Conservation (phyloP, 371 early-diverging fungal genomes). For the Haplosporangium sp. region DNA sequence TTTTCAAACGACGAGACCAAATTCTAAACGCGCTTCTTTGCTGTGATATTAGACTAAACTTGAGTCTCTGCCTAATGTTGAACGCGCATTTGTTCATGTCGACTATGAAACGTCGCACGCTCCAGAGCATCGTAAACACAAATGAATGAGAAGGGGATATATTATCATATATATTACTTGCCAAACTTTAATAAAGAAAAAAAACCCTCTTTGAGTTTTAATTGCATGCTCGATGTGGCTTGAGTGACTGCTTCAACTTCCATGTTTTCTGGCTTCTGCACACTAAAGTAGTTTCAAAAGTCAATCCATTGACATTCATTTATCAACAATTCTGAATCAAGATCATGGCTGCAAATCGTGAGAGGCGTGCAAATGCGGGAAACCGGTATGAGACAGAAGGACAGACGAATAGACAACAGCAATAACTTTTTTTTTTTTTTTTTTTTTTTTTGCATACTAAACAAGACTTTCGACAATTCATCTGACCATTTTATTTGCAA, state of each 20-base stretch:
- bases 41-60: conserved; percentile 61
- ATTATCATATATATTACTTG: too few species aligned
- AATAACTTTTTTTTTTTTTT: neutral
- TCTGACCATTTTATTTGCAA: neutral
- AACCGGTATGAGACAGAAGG: conserved; percentile 60
- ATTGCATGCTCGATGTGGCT: neutral
- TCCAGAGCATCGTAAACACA: conserved; percentile 70
- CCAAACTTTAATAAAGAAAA: too few species aligned
- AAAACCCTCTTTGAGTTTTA: too few species aligned
- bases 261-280: neutral
- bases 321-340: neutral
- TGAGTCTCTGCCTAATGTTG: conserved; percentile 78
- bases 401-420: neutral
- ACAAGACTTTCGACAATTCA: neutral
- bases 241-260: neutral
- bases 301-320: neutral
- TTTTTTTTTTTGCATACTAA: neutral
- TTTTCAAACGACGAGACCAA: neutral
- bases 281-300: neutral
- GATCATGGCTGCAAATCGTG: conserved; percentile 60
- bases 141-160: conserved; percentile 17
- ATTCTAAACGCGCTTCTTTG: neutral
- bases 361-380: conserved; percentile 70
- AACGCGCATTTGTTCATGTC: conserved; percentile 87
- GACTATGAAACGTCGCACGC: conserved; percentile 84